Conservation (phyloP, 2,329 filamentous ascomycete species). For the Trichoderma polysporum region DNA sequence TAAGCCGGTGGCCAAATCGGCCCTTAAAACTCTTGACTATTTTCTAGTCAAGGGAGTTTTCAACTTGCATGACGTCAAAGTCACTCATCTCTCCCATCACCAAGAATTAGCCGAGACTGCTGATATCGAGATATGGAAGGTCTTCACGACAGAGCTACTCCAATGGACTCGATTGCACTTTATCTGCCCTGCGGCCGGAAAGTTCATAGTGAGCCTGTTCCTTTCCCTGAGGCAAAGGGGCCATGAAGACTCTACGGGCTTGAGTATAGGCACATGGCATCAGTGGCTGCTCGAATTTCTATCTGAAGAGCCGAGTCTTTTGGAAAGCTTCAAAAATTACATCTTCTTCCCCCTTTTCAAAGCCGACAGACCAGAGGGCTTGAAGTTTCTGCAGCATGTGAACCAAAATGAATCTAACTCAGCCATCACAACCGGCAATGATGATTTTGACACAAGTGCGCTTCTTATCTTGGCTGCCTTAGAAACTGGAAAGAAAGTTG, state of each 20-base stretch:
- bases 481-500: slow-evolving; percentile 68
- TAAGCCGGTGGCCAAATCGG: slow-evolving; percentile 66
- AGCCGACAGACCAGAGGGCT: slow-evolving; percentile 51
- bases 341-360: slow-evolving; percentile 64
- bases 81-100: slow-evolving; percentile 44
- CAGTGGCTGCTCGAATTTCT: slow-evolving; percentile 56
- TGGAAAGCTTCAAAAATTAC: slow-evolving; percentile 65
- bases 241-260: slow-evolving; percentile 27
- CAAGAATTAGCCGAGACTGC: slow-evolving; percentile 25
- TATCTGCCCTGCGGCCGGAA: slow-evolving; percentile 60
- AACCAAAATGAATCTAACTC: slow-evolving; percentile 51
- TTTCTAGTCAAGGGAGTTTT: slow-evolving; percentile 63
- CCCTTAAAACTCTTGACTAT: slow-evolving; percentile 65
- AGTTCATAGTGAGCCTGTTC: slow-evolving; percentile 60
- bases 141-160: slow-evolving; percentile 49
- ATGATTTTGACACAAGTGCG: slow-evolving; percentile 52
- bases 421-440: slow-evolving; percentile 41
- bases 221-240: slow-evolving; percentile 42
- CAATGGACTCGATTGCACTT: slow-evolving; percentile 58
- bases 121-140: slow-evolving; percentile 47
- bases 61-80: slow-evolving; percentile 45
- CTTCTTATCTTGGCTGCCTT: slow-evolving; percentile 66
- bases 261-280: slow-evolving; percentile 51
- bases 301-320: slow-evolving; percentile 47
- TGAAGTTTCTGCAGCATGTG: slow-evolving; percentile 58